phyloP scores from a whole-genome alignment of 2,329 filamentous ascomycete species.

The Penicillium occitanis region DNA sequence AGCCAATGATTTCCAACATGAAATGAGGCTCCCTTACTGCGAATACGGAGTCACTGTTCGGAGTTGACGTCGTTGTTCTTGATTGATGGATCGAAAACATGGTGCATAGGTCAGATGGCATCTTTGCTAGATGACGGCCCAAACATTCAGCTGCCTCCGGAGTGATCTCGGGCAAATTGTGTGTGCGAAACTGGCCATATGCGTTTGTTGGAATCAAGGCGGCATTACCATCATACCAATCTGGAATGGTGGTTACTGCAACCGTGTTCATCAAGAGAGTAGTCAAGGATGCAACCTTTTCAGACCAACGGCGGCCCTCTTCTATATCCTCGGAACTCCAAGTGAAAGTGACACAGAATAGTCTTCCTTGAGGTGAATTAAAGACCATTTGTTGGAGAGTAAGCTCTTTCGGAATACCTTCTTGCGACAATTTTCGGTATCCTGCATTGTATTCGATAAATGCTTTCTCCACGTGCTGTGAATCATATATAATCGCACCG shows the following conservation, averaged over 20 bases:
- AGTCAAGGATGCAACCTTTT: conserved; percentile 23
- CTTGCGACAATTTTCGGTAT: conserved; percentile 21
- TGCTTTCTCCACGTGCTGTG: conserved; percentile 30
- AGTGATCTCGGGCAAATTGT: conserved; percentile 30
- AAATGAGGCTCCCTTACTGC: conserved; percentile 35
- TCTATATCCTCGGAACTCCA: conserved; percentile 38
- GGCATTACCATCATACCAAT: conserved; percentile 25
- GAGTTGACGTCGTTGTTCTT: conserved; percentile 17
- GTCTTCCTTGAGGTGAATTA: conserved; percentile 33
- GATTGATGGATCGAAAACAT: conserved; percentile 35
- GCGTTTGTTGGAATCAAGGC: conserved; percentile 18
- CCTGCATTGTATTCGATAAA: conserved; percentile 27
- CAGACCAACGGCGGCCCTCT: conserved; percentile 31
- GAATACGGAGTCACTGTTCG: conserved; percentile 29
- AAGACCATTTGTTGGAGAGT: conserved; percentile 29
- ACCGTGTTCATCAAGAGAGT: conserved; percentile 17
- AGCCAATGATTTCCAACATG: conserved; percentile 39
- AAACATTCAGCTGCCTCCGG: conserved; percentile 30
- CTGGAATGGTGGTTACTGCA: conserved; percentile 21
- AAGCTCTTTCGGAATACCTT: conserved; percentile 23
- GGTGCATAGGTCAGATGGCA: conserved; percentile 28
- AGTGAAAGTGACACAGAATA: conserved; percentile 30
- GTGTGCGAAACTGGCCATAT: conserved; percentile 16
- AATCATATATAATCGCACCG: conserved; percentile 36
- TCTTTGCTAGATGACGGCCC: conserved; percentile 25